Percentiles rank a stretch among this genome's conserved stretches.
Evolutionary conservation across 768 basidiomycete genomes (phyloP).

Genomic region (Candolleomyces aberdarensis): DNA sequence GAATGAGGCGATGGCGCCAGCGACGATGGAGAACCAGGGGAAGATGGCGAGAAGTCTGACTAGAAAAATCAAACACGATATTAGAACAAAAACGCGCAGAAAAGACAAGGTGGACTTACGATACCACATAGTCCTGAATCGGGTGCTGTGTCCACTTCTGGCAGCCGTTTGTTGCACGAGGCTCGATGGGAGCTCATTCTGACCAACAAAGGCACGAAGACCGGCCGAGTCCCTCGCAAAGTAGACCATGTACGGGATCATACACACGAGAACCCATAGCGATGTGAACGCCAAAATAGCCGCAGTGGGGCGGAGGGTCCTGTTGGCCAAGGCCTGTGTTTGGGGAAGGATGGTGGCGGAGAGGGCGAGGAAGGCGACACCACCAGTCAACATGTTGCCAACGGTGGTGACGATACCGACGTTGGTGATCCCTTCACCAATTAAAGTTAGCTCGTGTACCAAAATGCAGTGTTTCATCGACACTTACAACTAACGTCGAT

Average conservation of each 20-base stretch:
- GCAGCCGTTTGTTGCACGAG: slow-evolving; percentile 34
- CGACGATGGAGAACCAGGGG: slow-evolving; percentile 41
- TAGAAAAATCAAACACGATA: slow-evolving; percentile 16
- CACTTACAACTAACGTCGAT: slow-evolving; percentile 36
- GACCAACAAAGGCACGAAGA: slow-evolving; percentile 40
- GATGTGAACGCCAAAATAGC: slow-evolving; percentile 38
- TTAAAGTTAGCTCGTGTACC: neutral
- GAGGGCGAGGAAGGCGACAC: slow-evolving; percentile 9
- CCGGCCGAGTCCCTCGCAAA: slow-evolving; percentile 43
- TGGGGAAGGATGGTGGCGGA: slow-evolving; percentile 4
- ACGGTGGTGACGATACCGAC: slow-evolving; percentile 32
- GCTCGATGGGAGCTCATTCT: slow-evolving; percentile 30
- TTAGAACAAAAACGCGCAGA: neutral
- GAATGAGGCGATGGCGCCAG: slow-evolving; percentile 18
- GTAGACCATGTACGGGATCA: slow-evolving; percentile 46
- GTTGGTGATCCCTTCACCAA: slow-evolving; percentile 34
- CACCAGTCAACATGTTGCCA: slow-evolving; percentile 12
- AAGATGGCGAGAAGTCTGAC: slow-evolving; percentile 48
- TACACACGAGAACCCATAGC: slow-evolving; percentile 45
- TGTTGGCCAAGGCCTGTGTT: neutral
- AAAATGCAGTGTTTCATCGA: neutral
- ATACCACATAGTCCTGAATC: slow-evolving; percentile 44
- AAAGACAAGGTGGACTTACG: slow-evolving; percentile 31
- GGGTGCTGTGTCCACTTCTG: slow-evolving; percentile 35
- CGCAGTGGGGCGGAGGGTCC: slow-evolving; percentile 15